phyloP scores from a whole-genome alignment of 805 yeast genomes.

The Suhomyces pyralidae region DNA sequence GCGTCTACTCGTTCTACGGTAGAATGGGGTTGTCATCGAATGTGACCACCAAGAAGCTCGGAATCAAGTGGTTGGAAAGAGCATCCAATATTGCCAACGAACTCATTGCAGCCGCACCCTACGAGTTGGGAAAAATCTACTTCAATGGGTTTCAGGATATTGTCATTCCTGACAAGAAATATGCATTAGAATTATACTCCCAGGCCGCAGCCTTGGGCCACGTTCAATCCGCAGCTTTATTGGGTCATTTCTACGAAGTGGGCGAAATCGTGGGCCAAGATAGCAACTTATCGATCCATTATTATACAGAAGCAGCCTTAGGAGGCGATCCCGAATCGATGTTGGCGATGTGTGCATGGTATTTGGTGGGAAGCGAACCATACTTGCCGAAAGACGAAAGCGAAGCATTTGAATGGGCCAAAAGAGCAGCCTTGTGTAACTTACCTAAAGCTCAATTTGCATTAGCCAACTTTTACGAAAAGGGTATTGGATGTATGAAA shows the following conservation, averaged over 20 bases:
- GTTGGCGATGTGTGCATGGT: constrained; percentile 97
- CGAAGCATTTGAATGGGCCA: constrained; percentile 95
- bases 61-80: constrained; percentile 88
- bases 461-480: constrained; percentile 76
- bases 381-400: constrained; percentile 69
- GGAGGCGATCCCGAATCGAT: constrained; percentile 86
- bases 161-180: constrained; percentile 75
- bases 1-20: constrained; percentile 79
- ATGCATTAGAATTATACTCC: constrained; percentile 81
- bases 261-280: constrained; percentile 78
- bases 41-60: constrained; percentile 71
- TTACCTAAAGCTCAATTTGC: constrained; percentile 82
- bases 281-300: constrained; percentile 81
- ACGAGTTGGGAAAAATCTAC: constrained; percentile 82
- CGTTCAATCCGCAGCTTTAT: constrained; percentile 68
- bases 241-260: constrained; percentile 82
- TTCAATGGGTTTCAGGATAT: constrained; percentile 83
- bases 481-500: constrained; percentile 79
- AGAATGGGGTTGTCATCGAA: constrained; percentile 77
- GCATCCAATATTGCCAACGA: constrained; percentile 84
- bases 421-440: constrained; percentile 74
- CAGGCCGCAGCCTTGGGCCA: constrained; percentile 89
- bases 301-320: constrained; percentile 86
- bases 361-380: constrained; percentile 87
- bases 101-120: constrained; percentile 89